These are phyloP conservation scores for Xylariaceae sp. DNA, from an alignment of 2,329 filamentous ascomycete species.

Conservation along the genomic window DNA sequence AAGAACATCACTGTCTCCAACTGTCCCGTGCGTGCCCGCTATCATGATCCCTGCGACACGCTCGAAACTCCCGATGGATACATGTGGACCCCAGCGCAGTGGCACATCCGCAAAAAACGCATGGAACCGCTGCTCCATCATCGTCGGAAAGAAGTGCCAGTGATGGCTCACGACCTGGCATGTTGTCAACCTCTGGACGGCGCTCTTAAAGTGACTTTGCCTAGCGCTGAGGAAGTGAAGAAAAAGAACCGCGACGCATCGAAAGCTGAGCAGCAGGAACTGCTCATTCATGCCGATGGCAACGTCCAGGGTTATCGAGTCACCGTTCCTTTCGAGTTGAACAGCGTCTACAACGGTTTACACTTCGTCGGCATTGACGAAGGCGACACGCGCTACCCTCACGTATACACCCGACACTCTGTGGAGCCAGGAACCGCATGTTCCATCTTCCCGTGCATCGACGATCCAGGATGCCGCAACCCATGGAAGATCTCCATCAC, in stretches of 20 bases:
- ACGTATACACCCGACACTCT: slow-evolving; percentile 83
- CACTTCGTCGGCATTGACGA: slow-evolving; percentile 86
- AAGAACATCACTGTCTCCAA: slow-evolving; percentile 49
- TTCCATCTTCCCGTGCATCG: slow-evolving; percentile 88
- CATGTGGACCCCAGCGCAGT: slow-evolving; percentile 65
- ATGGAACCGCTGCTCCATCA: slow-evolving; percentile 50
- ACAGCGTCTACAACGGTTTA: slow-evolving; percentile 74
- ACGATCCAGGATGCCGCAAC: slow-evolving; percentile 74
- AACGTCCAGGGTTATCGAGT: slow-evolving; percentile 44
- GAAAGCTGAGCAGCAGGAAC: slow-evolving; percentile 39
- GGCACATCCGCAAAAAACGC: slow-evolving; percentile 66
- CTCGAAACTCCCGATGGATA: slow-evolving; percentile 56
- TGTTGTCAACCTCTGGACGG: slow-evolving; percentile 54
- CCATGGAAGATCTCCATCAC: slow-evolving; percentile 86
- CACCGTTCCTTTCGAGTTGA: slow-evolving; percentile 70
- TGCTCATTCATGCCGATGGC: slow-evolving; percentile 27
- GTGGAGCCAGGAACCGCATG: slow-evolving; percentile 72
- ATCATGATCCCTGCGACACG: slow-evolving; percentile 62
- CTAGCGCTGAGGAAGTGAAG: slow-evolving; percentile 34
- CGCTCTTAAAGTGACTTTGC: slow-evolving; percentile 41
- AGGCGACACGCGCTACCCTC: slow-evolving; percentile 77
- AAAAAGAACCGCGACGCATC: slow-evolving; percentile 26
- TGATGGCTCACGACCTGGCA: slow-evolving; percentile 49
- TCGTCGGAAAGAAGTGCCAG: slow-evolving; percentile 49
- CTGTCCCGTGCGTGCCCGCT: slow-evolving; percentile 41